Evolutionary conservation across 441 rosid species (phyloP).

Genomic region (Corymbia calophylla): DNA sequence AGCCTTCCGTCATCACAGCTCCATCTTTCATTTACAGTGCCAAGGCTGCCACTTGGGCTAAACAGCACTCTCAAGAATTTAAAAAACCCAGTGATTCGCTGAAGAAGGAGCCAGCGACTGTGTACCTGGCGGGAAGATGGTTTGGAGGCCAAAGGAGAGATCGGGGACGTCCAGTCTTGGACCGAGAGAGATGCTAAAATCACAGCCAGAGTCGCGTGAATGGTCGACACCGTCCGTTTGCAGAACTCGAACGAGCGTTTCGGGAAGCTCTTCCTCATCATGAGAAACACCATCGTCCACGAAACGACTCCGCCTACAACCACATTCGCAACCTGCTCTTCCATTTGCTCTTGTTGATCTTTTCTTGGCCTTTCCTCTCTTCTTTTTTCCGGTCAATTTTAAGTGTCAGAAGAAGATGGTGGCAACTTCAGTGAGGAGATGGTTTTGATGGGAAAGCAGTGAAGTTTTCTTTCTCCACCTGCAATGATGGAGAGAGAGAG

Average conservation of each 20-base stretch:
- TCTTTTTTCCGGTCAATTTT: not conserved
- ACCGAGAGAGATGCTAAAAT: conserved; percentile 57
- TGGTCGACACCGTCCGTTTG: conserved; percentile 62
- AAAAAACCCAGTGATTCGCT: not conserved
- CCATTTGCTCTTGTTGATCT: conserved; percentile 19
- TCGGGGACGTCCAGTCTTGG: conserved; percentile 69
- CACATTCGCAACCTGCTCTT: conserved; percentile 16
- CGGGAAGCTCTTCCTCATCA: conserved; percentile 31
- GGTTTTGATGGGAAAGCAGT: not conserved
- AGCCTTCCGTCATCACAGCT: not conserved
- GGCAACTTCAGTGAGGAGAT: not conserved
- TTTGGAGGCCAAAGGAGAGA: conserved; percentile 51
- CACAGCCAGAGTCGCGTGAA: conserved; percentile 59
- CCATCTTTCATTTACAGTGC: not conserved
- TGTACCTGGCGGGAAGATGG: conserved; percentile 46
- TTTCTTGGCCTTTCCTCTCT: not conserved
- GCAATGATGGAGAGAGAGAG: not conserved
- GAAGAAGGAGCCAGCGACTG: not conserved
- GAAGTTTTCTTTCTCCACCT: not conserved
- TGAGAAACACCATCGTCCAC: conserved; percentile 44
- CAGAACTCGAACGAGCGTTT: conserved; percentile 61
- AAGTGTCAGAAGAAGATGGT: not conserved
- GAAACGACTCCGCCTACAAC: conserved; percentile 35
- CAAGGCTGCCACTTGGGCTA: not conserved
- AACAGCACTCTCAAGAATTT: not conserved